phyloP scores from a whole-genome alignment of 768 basidiomycete genomes.

The Tylopilus sp. region DNA sequence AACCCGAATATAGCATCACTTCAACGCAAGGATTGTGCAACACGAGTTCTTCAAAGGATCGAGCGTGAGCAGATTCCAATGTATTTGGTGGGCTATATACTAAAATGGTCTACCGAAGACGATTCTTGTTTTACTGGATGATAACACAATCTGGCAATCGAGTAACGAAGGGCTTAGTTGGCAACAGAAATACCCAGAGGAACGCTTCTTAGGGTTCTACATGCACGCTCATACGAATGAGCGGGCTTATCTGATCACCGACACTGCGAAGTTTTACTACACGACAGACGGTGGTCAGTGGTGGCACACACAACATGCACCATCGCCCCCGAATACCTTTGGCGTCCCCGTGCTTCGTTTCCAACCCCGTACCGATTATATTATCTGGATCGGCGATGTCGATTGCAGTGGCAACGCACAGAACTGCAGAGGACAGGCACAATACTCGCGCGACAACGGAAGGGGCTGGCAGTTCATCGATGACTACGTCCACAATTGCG shows the following conservation, averaged over 20 bases:
- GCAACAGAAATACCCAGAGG: constrained; percentile 57
- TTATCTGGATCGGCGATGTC: constrained; percentile 85
- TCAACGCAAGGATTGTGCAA: constrained; percentile 63
- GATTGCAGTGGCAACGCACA: constrained; percentile 51
- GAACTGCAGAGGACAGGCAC: constrained; percentile 72
- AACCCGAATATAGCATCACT: constrained; percentile 54
- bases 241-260: constrained; percentile 89
- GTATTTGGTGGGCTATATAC: background rate
- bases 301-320: constrained; percentile 62
- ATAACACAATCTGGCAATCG: constrained; percentile 88
- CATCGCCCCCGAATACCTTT: constrained; percentile 76
- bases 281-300: constrained; percentile 78
- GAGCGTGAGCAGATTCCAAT: constrained; percentile 40
- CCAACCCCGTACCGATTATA: constrained; percentile 78
- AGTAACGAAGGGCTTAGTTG: constrained; percentile 94
- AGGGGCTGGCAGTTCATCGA: constrained; percentile 74
- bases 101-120: constrained; percentile 44
- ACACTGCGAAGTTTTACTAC: constrained; percentile 57
- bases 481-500: constrained; percentile 84
- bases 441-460: constrained; percentile 76
- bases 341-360: constrained; percentile 76
- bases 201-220: constrained; percentile 78
- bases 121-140: constrained; percentile 74
- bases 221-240: constrained; percentile 78
- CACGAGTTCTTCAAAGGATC: constrained; percentile 85